Percentiles rank a stretch among this genome's conserved stretches.
Conservation (phyloP, 495 filamentous ascomycete species). For the Trichoderma asperelloides region DNA sequence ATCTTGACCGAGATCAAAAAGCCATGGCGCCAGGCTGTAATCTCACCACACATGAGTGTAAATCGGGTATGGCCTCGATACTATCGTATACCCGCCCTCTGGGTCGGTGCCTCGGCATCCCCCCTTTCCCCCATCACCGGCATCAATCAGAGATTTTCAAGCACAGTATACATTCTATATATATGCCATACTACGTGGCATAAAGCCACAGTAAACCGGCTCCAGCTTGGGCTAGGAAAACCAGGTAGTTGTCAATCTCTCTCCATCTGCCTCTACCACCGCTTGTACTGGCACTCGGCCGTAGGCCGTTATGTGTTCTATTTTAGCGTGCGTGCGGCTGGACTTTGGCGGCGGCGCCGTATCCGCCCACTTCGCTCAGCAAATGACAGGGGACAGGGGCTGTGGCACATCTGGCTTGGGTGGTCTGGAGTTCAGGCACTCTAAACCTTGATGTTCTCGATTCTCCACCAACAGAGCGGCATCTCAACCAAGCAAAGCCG, state of each 20-base stretch:
- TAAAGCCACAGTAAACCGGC: no score
- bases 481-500: not conserved
- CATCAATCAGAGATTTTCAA: no score
- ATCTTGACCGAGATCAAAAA: not conserved
- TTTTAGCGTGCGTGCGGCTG: slow-evolving; percentile 6
- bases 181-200: no score
- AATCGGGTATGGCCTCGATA: no score
- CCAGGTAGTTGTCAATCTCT: not conserved
- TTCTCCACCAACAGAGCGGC: not conserved
- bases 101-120: no score
- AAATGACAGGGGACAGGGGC: not conserved
- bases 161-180: no score
- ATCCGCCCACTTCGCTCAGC: not conserved
- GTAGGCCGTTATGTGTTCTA: not conserved
- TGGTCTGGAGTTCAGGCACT: not conserved
- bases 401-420: not conserved
- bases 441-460: not conserved
- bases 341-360: slow-evolving; percentile 1
- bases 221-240: no score
- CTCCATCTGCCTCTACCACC: not conserved
- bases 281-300: not conserved
- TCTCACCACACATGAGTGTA: no score
- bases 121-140: no score
- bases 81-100: no score
- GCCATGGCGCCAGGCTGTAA: not conserved